Conservation (phyloP, 1,139 yeast species). For the Geotrichum carabidarum region DNA sequence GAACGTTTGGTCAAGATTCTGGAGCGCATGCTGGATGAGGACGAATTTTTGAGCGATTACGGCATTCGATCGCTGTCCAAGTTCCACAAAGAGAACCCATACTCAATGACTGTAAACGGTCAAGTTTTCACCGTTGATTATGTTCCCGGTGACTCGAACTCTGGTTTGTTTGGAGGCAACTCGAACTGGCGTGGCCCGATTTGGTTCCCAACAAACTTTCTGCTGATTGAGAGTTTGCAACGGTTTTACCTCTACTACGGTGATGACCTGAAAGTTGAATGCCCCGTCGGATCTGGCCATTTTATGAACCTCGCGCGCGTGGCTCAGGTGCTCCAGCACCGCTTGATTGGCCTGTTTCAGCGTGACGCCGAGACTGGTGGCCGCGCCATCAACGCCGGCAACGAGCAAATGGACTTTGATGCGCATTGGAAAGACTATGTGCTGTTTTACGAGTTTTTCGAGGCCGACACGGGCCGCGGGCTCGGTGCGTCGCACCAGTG, state of each 20-base stretch:
- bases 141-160: conserved; percentile 88
- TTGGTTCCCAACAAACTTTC: conserved; percentile 92
- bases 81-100: conserved; percentile 82
- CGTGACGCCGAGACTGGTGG: conserved; percentile 61
- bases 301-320: conserved; percentile 81
- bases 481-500: conserved; percentile 93
- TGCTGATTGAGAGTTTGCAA: conserved; percentile 82
- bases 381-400: conserved; percentile 76
- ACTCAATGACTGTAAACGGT: conserved; percentile 80
- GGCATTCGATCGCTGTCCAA: conserved; percentile 90
- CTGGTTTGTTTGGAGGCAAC: conserved; percentile 95
- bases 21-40: conserved; percentile 79
- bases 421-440: conserved; percentile 71
- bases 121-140: conserved; percentile 68
- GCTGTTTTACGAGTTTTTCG: conserved; percentile 84
- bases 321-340: conserved; percentile 86
- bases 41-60: conserved; percentile 78
- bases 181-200: conserved; percentile 99
- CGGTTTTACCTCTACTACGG: conserved; percentile 90
- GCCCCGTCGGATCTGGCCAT: conserved; percentile 85
- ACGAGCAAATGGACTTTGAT: conserved; percentile 57
- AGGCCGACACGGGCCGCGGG: conserved; percentile 94
- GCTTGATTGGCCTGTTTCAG: conserved; percentile 73
- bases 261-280: conserved; percentile 76
- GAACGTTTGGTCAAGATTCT: conserved; percentile 75